Evolutionary conservation across 1,139 yeast genomes (phyloP), one percentile per base, ranked within the genome.

Genomic region (Magnusiomyces suaveolens): DNA sequence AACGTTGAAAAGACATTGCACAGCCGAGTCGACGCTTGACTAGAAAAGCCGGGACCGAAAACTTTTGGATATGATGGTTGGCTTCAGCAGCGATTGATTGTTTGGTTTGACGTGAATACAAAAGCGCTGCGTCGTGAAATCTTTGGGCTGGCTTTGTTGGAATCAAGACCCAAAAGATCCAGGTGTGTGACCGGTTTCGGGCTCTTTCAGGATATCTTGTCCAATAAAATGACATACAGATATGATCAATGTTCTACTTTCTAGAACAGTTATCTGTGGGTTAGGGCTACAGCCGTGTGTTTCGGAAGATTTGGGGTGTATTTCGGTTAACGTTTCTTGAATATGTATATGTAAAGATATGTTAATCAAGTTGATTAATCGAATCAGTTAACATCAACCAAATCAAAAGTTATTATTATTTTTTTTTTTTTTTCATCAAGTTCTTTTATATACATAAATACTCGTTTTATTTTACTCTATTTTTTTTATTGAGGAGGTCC

Each of bases 401-500:
- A n/a, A n/a, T n/a, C n/a, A n/a, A 6, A 29, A 12, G 12, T 29
- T 20, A 23, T 14, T 23, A 10, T 41, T 16, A 3, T 43, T 43
- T 23, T 8, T 43, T 3, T 43, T 43, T 8, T 23, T 12, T 14
- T 20, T 41, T 23, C 18, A 23, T 43, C 3, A 36, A 36, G n/a
- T n/a, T n/a, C n/a, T n/a, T n/a, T n/a, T n/a, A n/a, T n/a, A n/a
- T n/a, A n/a, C n/a, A n/a, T n/a, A n/a, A n/a, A n/a, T n/a, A n/a
- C 18, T 14, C 18, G 41, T 36, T 3, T 10, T 8, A 10, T 6
- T 36, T n/a, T 10, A 16, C 16, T 43, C 24, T 43, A 16, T 43
- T 43, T 23, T 43, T 43, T 46, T 46, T 46, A 48, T 20, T 48
- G 51, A n/a, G 20, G 33, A 50, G 69, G 69, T 41, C 69, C 73